A percentile compares a stretch with the other conserved stretches of the same genome.
phyloP scores from a whole-genome alignment of 2,329 filamentous ascomycete species.

The Hypomyces perniciosus region DNA sequence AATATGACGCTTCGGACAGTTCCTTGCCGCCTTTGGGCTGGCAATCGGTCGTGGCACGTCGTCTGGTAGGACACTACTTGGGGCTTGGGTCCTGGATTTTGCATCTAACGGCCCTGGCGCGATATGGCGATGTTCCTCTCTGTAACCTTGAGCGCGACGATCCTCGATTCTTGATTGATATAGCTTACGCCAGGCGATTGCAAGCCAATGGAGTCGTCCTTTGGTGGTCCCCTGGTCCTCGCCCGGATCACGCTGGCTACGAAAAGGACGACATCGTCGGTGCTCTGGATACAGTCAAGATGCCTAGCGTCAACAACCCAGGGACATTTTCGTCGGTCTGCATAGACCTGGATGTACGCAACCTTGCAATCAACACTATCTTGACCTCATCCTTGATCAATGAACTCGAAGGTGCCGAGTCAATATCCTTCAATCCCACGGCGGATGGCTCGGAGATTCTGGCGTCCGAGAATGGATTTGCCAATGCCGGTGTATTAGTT shows the following conservation, averaged over 20 bases:
- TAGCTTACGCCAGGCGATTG: slow-evolving; percentile 85
- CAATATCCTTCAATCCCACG: slow-evolving; percentile 68
- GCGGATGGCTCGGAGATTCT: slow-evolving; percentile 46
- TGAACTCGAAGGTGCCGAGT: slow-evolving; percentile 85
- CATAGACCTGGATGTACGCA: slow-evolving; percentile 89
- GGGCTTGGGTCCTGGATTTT: slow-evolving; percentile 89
- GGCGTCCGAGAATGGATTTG: slow-evolving; percentile 83
- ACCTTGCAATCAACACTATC: slow-evolving; percentile 96
- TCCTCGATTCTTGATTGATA: slow-evolving; percentile 88
- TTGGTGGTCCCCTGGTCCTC: slow-evolving; percentile 88
- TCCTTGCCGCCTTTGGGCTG: slow-evolving; percentile 87
- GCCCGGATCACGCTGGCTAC: slow-evolving; percentile 91
- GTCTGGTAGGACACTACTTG: slow-evolving; percentile 83
- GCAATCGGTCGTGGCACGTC: slow-evolving; percentile 82
- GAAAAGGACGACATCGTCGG: slow-evolving; percentile 86
- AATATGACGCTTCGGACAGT: slow-evolving; percentile 76
- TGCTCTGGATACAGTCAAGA: slow-evolving; percentile 76
- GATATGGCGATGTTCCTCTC: slow-evolving; percentile 89
- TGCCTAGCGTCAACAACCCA: slow-evolving; percentile 89
- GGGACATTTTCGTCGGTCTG: slow-evolving; percentile 95
- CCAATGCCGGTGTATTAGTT: slow-evolving; percentile 84
- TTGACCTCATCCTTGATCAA: slow-evolving; percentile 95
- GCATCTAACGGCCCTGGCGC: slow-evolving; percentile 78
- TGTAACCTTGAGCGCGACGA: slow-evolving; percentile 95
- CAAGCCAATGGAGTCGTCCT: slow-evolving; percentile 89